phyloP scores from a whole-genome alignment of 768 basidiomycete genomes.

The Kondoa subrosea region DNA sequence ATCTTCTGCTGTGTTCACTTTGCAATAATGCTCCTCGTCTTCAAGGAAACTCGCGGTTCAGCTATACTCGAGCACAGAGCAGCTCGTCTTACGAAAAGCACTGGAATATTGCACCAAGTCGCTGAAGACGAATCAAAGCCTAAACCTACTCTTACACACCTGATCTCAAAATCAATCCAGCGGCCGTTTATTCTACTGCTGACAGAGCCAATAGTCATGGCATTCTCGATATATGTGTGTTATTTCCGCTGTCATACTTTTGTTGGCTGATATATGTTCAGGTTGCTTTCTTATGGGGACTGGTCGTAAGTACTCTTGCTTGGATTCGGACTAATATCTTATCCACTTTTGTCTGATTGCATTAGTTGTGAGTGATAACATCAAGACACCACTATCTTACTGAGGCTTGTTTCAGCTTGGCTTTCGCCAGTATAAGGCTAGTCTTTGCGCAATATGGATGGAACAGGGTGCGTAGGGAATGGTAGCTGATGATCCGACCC shows the following conservation, averaged over 20 bases:
- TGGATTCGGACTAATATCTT: background rate
- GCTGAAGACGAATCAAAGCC: background rate
- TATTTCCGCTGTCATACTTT: too few relatives aligned
- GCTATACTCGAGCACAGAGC: background rate
- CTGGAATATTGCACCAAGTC: background rate
- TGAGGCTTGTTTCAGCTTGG: too few relatives aligned
- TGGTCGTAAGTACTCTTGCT: background rate
- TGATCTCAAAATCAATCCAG: background rate
- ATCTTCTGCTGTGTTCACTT: slow-evolving; percentile 44
- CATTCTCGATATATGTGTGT: background rate
- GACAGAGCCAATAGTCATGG: background rate
- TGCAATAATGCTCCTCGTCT: slow-evolving; percentile 40
- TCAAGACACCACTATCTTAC: too few relatives aligned
- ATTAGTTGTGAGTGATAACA: too few relatives aligned
- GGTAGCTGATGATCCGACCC: background rate
- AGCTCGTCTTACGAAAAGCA: background rate
- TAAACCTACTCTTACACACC: background rate
- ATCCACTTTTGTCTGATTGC: background rate
- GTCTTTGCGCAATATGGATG: too few relatives aligned
- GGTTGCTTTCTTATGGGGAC: background rate
- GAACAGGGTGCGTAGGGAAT: too few relatives aligned
- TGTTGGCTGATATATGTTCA: too few relatives aligned
- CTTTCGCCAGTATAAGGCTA: too few relatives aligned
- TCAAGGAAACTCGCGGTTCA: slow-evolving; percentile 53
- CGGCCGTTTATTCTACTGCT: background rate